Base-by-base conservation (phyloP, 2,329 filamentous ascomycete species). In the Penicillium thymicola region DNA sequence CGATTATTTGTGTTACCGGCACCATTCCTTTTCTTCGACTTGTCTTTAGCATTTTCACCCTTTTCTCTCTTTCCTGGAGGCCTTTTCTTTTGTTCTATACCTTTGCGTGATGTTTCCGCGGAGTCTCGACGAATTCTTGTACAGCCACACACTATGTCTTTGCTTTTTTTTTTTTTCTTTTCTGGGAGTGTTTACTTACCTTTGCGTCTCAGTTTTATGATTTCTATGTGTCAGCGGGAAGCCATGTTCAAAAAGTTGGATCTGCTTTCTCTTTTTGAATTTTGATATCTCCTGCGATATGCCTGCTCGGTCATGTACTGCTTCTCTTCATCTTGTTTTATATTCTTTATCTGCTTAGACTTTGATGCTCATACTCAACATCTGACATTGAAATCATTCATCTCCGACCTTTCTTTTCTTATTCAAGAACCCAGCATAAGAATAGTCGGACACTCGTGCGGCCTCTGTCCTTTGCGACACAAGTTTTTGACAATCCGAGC, bases 61-160 rank as follows among this genome's bases (percentile, higher is more conserved):
- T 28, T 60, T 56, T 59, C 27, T 25, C 30, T 56, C 50, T 4
- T 49, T 58, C 38, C 28, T 41, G 41, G 38, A 52, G 41, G 13
- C 30, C 2, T 23, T 28, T 45, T 46, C n/a, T 46, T 38, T 16
- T 37, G 44, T 57, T 48, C 40, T 54, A 37, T 36, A 37, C 58
- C 61, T 66, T 65, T 62, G 59, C 63, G 58, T 60, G 54, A 66
- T 60, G 64, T 55, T 43, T 58, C 54, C 64, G 59, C 56, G 62
- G 62, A 64, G 62, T 59, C 49, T 61, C 53, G 54, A 59, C 50
- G 59, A 61, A 48, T 49, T 47, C 55, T 34, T 56, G 54, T 50
- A 49, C 54, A 51, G 47, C 42, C 53, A 45, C 14, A 30, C 23
- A 25, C 59, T 38, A 54, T 53, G 54, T 54, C 48, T 59, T 44